phyloP scores from a whole-genome alignment of 352 stramenopile species.

The Phytopythium chamaehyphon region DNA sequence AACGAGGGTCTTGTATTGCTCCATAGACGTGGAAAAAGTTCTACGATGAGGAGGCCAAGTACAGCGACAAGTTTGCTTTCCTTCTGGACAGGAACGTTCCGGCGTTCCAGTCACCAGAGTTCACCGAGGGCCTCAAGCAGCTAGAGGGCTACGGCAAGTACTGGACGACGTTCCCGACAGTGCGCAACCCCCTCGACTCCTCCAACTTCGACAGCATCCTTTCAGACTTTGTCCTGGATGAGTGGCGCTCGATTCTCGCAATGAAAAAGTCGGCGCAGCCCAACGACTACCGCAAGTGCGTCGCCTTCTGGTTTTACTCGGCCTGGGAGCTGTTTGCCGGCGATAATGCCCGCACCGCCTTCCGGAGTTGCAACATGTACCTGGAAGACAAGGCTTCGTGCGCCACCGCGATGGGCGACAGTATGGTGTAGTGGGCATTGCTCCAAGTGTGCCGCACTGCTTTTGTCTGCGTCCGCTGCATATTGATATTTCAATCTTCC shows the following conservation, averaged over 20 bases:
- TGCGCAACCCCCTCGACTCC: constrained; percentile 66
- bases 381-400: constrained; percentile 66
- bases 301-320: constrained; percentile 86
- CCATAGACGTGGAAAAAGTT: constrained; percentile 82
- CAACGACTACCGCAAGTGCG: constrained; percentile 85
- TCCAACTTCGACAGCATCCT: constrained; percentile 76
- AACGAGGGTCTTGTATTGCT: no score
- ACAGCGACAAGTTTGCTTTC: constrained; percentile 84
- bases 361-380: constrained; percentile 85
- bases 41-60: constrained; percentile 85
- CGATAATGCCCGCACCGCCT: constrained; percentile 63
- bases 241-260: constrained; percentile 71
- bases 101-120: constrained; percentile 64
- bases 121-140: constrained; percentile 67
- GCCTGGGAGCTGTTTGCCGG: constrained; percentile 81
- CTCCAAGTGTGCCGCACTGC: not conserved
- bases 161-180: constrained; percentile 73
- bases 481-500: constrained; percentile 2
- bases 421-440: constrained; percentile 3
- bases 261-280: constrained; percentile 83
- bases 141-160: constrained; percentile 82
- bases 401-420: constrained; percentile 2
- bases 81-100: constrained; percentile 60
- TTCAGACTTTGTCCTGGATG: constrained; percentile 62
- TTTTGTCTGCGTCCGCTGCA: constrained; percentile 3